A percentile compares a stretch with the other conserved stretches of the same genome.
phyloP scores from a whole-genome alignment of 148 eudicot species.

The Suaeda aralocaspica region DNA sequence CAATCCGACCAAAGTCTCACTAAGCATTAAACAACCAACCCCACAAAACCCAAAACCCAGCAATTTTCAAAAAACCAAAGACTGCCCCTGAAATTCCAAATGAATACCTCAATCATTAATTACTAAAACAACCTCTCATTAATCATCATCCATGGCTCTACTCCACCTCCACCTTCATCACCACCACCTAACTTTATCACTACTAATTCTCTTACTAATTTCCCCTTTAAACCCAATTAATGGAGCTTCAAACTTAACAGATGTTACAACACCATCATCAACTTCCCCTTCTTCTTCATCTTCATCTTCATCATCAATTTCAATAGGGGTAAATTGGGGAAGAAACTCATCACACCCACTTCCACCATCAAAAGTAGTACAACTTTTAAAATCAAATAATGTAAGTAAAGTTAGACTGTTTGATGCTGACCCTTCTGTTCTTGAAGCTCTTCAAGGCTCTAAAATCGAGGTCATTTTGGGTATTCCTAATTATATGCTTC shows the following conservation, averaged over 20 bases:
- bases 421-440: conserved; percentile 56
- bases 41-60: background rate
- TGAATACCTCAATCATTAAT: background rate
- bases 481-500: conserved; percentile 75
- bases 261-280: background rate
- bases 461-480: conserved; percentile 56
- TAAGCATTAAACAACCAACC: background rate
- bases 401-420: conserved; percentile 53
- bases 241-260: background rate
- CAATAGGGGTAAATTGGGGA: conserved; percentile 83
- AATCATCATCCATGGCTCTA: conserved; percentile 2
- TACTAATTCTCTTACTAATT: background rate
- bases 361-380: conserved; percentile 56
- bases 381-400: conserved; percentile 64
- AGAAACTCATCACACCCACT: conserved; percentile 74
- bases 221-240: background rate
- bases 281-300: too few species aligned
- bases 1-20: conserved; percentile 8
- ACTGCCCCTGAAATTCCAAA: background rate
- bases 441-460: conserved; percentile 58
- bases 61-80: background rate
- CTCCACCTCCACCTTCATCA: background rate
- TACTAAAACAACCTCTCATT: background rate
- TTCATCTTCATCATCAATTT: background rate
- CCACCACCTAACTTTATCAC: background rate